A percentile compares a stretch with the other conserved stretches of the same genome.
These are phyloP conservation scores for Linum lewisii DNA, from an alignment of 345 rosid genomes.

Conservation along the genomic window DNA sequence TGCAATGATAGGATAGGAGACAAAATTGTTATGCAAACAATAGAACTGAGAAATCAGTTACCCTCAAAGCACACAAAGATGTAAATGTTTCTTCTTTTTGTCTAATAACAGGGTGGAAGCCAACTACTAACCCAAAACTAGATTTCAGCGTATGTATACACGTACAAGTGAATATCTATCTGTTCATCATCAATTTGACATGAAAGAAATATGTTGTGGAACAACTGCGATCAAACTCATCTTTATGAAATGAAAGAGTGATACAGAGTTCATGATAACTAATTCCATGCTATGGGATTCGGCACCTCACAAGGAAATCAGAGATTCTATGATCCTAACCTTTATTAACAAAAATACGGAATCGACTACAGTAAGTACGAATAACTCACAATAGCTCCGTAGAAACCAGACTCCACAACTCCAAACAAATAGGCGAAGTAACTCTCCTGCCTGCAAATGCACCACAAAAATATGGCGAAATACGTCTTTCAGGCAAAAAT, in stretches of 20 bases:
- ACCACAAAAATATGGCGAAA: constrained; percentile 3
- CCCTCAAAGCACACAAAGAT: too few relatives aligned
- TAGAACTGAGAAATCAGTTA: neutral
- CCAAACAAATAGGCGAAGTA: constrained; percentile 92
- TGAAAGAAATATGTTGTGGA: neutral
- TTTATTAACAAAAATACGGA: neutral
- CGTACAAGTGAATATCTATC: neutral
- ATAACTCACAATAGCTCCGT: constrained; percentile 75
- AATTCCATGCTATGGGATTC: neutral
- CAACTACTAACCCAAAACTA: neutral
- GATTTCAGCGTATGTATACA: neutral
- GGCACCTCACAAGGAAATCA: neutral
- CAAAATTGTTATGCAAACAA: neutral
- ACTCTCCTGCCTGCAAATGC: constrained; percentile 60
- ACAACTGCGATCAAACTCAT: neutral
- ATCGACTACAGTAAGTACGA: neutral
- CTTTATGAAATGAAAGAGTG: neutral
- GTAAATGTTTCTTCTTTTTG: neutral
- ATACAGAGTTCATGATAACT: neutral
- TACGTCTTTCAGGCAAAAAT: neutral
- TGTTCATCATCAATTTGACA: neutral
- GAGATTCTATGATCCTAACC: neutral
- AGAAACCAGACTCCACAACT: constrained; percentile 76
- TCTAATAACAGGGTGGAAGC: neutral
- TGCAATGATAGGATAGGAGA: constrained; percentile 19